Evolutionary conservation across 495 filamentous ascomycete genomes (phyloP).

Genomic region (Trichoderma erinaceum): DNA sequence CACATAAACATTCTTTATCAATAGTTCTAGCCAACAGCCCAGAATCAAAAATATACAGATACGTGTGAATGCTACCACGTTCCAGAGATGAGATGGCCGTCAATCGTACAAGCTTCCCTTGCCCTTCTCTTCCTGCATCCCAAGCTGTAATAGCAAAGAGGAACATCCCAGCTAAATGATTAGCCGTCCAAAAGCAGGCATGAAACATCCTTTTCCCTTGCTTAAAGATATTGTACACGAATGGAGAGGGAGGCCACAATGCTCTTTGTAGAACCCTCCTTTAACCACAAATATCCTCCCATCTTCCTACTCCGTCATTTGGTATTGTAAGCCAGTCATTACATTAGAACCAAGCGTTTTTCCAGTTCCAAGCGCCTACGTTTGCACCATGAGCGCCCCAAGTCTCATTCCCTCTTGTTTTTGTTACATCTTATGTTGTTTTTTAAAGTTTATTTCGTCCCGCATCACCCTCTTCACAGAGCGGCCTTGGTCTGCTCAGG

Average conservation of each 20-base stretch:
- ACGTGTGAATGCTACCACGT: neutral
- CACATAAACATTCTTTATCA: neutral
- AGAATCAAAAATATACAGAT: neutral
- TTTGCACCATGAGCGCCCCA: neutral
- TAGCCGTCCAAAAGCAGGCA: neutral
- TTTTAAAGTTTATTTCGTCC: neutral
- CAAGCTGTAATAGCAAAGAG: neutral
- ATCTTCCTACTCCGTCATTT: neutral
- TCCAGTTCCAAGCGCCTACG: neutral
- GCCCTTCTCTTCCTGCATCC: neutral
- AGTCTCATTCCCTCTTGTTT: neutral
- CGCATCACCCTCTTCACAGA: slow-evolving; percentile 22
- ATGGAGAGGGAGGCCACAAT: neutral
- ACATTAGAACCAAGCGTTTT: neutral
- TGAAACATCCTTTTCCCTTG: neutral
- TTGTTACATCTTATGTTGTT: neutral
- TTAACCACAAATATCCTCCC: neutral
- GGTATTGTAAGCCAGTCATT: slow-evolving; percentile 7
- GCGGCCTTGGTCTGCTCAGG: slow-evolving; percentile 28
- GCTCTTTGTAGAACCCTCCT: neutral
- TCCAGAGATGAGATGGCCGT: slow-evolving; percentile 3
- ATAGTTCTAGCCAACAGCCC: neutral
- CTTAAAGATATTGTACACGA: slow-evolving; percentile 8
- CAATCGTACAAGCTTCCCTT: neutral
- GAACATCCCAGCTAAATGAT: neutral